Evolutionary conservation across 2,329 filamentous ascomycete genomes (phyloP).

Genomic region (Alternaria sp.): DNA sequence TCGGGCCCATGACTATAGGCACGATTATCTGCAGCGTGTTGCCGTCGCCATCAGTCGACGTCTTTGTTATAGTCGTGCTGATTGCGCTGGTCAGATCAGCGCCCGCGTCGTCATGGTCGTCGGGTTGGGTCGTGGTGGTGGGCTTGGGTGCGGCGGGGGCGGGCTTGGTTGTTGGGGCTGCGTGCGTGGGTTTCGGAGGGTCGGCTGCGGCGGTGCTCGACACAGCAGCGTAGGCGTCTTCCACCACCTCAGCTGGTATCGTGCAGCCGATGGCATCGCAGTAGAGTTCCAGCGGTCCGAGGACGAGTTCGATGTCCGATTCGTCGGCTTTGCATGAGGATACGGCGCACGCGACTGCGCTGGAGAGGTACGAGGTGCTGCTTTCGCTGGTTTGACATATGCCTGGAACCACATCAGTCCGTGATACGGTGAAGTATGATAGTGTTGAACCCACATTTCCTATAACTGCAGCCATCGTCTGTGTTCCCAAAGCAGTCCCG

Average conservation of each 20-base stretch:
- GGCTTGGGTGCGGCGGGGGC: slow-evolving; percentile 4
- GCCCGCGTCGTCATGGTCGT: neutral
- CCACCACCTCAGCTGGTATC: slow-evolving; percentile 28
- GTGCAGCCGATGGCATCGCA: slow-evolving; percentile 22
- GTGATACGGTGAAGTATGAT: neutral
- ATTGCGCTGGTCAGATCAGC: slow-evolving; percentile 20
- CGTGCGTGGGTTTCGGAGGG: slow-evolving; percentile 3
- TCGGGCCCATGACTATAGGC: slow-evolving; percentile 31
- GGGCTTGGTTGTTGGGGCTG: slow-evolving; percentile 2
- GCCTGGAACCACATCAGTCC: slow-evolving; percentile 20
- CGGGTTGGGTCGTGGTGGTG: slow-evolving; percentile 8
- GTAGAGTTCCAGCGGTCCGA: slow-evolving; percentile 27
- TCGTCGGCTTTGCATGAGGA: slow-evolving; percentile 23
- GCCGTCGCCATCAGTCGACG: slow-evolving; percentile 29
- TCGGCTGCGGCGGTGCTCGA: slow-evolving; percentile 3
- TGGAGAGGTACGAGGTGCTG: slow-evolving; percentile 24
- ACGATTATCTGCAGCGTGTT: slow-evolving; percentile 31
- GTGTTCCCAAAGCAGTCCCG: slow-evolving; percentile 23
- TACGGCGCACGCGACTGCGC: slow-evolving; percentile 26
- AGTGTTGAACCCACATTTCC: slow-evolving; percentile 19
- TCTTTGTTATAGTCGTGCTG: slow-evolving; percentile 23
- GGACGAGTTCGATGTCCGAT: slow-evolving; percentile 18
- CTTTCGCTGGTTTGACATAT: slow-evolving; percentile 33
- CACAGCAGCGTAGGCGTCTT: slow-evolving; percentile 26
- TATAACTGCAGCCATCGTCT: slow-evolving; percentile 26